Base-by-base conservation (phyloP, 2,329 filamentous ascomycete genomes). In the Xylaria sp. region DNA sequence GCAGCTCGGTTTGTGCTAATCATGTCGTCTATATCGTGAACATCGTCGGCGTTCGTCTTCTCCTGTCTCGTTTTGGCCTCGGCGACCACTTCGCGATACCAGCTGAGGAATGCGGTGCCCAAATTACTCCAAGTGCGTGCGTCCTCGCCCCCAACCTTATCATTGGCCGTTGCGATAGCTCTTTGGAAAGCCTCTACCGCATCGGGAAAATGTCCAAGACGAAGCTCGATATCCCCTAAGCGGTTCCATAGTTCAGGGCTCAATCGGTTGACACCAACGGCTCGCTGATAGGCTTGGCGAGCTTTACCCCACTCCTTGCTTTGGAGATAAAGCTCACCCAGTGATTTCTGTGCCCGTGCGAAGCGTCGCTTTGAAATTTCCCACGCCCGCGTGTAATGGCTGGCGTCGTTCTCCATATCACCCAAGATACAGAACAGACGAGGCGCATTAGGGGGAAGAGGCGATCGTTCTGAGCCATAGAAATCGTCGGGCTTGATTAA, bases 71-170 rank as follows among this genome's bases (percentile, higher is more conserved):
- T 66, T 25, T 79, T 75, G n/a, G 76, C 67, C 58, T 81, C 79
- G 3, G 83, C 79, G 3, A 83, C 70, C 0, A 83, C 78, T 73
- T 88, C 86, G 49, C 81, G 84, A 78, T 87, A 94, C 69, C 91
- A 82, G 66, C 89, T 90, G 71, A 92, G 87, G 1, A 98, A 85
- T 0, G 95, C 90, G 1, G 92, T 94, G 0, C 94, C 96, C 25
- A 99, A 85, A 76, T 99, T 99, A 74, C 92, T 96, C 93, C 96
- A 99, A 0, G 93, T 93, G 75, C 97, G 89, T 0, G 94, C 95
- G 75, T 97, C 94, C 59, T 91, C 90, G 29, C 96, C 94, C 54
- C 97, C 96, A 11, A 92, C 86, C 1, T 78, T 78, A 36, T 85
- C 84, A 36, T 81, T 84, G 0, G 85, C 81, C 6, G 82, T 80